Evolutionary conservation across 257 asterid species (phyloP).

Genomic region (Fraxinus excelsior): DNA sequence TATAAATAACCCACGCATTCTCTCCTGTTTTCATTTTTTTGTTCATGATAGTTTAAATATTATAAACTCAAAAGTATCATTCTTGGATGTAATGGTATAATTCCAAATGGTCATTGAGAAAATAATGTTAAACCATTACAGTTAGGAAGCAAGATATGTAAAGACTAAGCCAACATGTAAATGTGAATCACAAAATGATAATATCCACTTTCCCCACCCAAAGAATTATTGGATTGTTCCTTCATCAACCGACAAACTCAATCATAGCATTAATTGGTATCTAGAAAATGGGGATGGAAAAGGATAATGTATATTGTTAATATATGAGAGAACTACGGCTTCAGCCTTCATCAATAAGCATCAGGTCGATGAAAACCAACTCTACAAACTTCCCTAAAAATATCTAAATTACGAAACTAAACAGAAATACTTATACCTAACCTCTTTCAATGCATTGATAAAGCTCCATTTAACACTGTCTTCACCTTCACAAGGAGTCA

Average conservation of each 20-base stretch:
- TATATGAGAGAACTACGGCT: neutral
- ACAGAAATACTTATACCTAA: constrained; percentile 43
- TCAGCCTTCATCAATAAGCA: neutral
- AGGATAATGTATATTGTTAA: neutral
- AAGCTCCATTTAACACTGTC: constrained; percentile 94
- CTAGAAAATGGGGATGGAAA: neutral
- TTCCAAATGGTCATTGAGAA: neutral
- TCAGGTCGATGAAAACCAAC: neutral
- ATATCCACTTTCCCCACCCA: neutral
- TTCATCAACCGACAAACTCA: neutral
- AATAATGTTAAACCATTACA: neutral
- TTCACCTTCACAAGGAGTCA: constrained; percentile 95
- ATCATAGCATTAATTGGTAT: neutral
- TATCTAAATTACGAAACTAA: constrained; percentile 17
- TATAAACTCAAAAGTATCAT: no score
- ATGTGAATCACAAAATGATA: neutral
- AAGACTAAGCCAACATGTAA: neutral
- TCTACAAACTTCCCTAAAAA: neutral
- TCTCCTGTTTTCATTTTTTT: neutral
- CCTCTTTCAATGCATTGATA: constrained; percentile 95
- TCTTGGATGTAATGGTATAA: neutral
- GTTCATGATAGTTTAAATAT: neutral
- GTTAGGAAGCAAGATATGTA: neutral
- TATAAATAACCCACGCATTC: neutral
- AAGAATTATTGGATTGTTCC: neutral